phyloP scores from a whole-genome alignment of 352 stramenopile genomes.

The Globisporangium camurandrum region DNA sequence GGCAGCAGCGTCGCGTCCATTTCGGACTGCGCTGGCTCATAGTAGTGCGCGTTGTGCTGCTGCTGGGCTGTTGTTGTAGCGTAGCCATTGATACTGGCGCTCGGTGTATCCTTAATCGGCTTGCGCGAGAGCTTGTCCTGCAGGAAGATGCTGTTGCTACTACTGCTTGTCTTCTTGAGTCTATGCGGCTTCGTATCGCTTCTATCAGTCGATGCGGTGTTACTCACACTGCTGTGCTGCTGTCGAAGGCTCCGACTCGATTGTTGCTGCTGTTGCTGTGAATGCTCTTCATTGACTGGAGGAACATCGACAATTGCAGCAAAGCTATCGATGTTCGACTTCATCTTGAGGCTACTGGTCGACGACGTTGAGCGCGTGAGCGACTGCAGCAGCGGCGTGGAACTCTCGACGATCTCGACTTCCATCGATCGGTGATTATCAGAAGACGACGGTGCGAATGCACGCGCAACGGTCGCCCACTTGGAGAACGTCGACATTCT shows the following conservation, averaged over 20 bases:
- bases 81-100: background rate
- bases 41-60: conserved; percentile 14
- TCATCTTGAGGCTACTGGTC: conserved; percentile 14
- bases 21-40: conserved; percentile 13
- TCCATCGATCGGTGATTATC: conserved; percentile 18
- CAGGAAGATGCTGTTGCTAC: conserved; percentile 3
- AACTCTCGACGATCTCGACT: conserved; percentile 17
- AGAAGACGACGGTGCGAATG: conserved; percentile 12
- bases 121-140: conserved; percentile 16
- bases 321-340: conserved; percentile 43
- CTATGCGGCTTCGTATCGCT: background rate
- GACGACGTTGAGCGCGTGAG: conserved; percentile 3
- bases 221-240: too few relatives aligned
- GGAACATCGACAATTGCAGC: conserved; percentile 19
- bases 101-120: background rate
- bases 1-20: conserved; percentile 19
- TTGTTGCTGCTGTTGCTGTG: background rate
- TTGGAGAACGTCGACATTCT: conserved; percentile 29
- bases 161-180: conserved; percentile 5
- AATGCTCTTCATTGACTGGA: background rate
- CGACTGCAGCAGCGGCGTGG: conserved; percentile 8
- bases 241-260: conserved; percentile 3
- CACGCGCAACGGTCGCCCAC: conserved; percentile 29
- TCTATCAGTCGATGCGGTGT: background rate
- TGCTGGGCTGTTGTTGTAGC: conserved; percentile 1